Evolutionary conservation across 1,139 yeast species (phyloP), one percentile per base, ranked within the genome.

Genomic region (Taiozyma sp.): DNA sequence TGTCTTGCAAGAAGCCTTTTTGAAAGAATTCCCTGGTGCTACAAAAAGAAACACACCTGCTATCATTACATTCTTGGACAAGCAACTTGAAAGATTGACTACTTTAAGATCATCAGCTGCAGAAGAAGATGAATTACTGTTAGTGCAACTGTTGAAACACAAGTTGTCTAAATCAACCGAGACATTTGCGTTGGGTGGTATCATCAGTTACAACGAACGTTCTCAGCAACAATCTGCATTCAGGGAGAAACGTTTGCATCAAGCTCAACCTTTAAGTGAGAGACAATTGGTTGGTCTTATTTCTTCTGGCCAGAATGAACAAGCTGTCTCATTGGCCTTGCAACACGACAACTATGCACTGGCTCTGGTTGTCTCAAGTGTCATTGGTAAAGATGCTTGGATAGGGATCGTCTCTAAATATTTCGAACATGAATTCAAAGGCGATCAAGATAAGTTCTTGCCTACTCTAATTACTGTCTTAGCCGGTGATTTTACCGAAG

Each of bases 321-420:
- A 75, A 4, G 97, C 97, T 0, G 69, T 91, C 50, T 74, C 79
- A 30, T 72, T 74, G 52, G 81, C 95, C 1, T 66, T 90, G 34
- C 75, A 79, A 2, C 78, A 80, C 52, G 80, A 83, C 14, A 88
- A 89, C 56, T 91, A 91, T 87, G 82, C 96, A 0, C 75, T 91
- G 65, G 87, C 96, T 0, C 67, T 92, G 51, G 68, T 90, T 42
- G 72, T 92, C 51, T 84, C 96, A 1, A 79, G 85, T 53, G 69
- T 88, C 16, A 70, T 81, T 36, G 86, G 95, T 1, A 78, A 79
- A 16, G 83, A 80, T 5, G 74, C 75, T 47, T 86, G 90, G 79
- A 71, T 81, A 8, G 72, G 75, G 34, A 77, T 85, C 13, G 85
- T 85, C 1, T 71, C 75, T 19, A 70, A 72, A 44, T 84, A 79